Percentiles rank a stretch among this genome's conserved stretches.
phyloP scores from a whole-genome alignment of 805 yeast species.

The Wickerhamiella siamensis region DNA sequence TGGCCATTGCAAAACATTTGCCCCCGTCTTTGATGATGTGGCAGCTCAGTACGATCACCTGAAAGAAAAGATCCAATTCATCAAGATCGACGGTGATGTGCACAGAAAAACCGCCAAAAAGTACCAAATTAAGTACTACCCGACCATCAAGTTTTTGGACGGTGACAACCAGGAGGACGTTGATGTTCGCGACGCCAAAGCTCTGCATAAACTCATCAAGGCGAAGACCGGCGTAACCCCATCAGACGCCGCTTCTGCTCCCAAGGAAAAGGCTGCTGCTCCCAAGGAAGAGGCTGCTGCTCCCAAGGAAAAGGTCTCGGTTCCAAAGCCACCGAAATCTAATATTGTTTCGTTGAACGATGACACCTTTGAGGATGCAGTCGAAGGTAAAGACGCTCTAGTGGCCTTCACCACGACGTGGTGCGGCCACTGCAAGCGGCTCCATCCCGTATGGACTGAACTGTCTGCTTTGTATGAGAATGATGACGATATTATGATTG shows the following conservation, averaged over 20 bases:
- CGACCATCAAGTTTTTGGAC: conserved; percentile 44
- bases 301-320: not conserved
- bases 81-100: conserved; percentile 47
- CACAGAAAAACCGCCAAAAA: conserved; percentile 36
- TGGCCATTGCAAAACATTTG: conserved; percentile 83
- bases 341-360: conserved; percentile 23
- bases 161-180: conserved; percentile 38
- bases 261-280: conserved; percentile 4
- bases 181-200: conserved; percentile 38
- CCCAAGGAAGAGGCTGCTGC: conserved; percentile 1
- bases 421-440: conserved; percentile 44
- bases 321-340: not conserved
- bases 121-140: conserved; percentile 48
- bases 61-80: conserved; percentile 31
- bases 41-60: conserved; percentile 46
- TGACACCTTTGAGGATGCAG: conserved; percentile 30
- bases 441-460: conserved; percentile 37
- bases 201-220: conserved; percentile 36
- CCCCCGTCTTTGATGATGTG: conserved; percentile 71
- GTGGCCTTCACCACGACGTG: conserved; percentile 45
- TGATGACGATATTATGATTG: conserved; percentile 30
- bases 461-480: conserved; percentile 35
- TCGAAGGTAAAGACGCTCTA: conserved; percentile 29
- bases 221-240: conserved; percentile 25
- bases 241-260: conserved; percentile 9